Evolutionary conservation across 352 stramenopile species (phyloP).

Genomic region (Pythium aquatile): DNA sequence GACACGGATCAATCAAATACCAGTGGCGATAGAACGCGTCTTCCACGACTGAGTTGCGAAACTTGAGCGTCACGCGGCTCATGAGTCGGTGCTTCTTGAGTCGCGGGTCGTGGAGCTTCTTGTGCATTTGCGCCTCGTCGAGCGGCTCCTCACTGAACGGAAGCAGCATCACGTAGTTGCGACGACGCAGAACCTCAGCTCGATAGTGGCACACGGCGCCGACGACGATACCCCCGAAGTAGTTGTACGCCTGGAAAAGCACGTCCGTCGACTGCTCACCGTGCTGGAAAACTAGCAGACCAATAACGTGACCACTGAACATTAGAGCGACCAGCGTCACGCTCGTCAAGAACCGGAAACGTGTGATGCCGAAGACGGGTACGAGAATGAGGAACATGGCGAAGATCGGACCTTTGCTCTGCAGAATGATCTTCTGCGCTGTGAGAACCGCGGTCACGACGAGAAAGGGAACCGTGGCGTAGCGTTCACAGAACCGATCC

Average conservation of each 20-base stretch:
- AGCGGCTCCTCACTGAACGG: slow-evolving; percentile 35
- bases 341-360: slow-evolving; percentile 41
- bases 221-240: slow-evolving; percentile 38
- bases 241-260: slow-evolving; percentile 44
- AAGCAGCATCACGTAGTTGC: slow-evolving; percentile 42
- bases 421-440: slow-evolving; percentile 35
- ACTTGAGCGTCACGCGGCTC: slow-evolving; percentile 34
- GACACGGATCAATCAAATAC: slow-evolving; percentile 44
- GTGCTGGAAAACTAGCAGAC: slow-evolving; percentile 26
- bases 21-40: slow-evolving; percentile 43
- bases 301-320: slow-evolving; percentile 30
- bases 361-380: slow-evolving; percentile 44
- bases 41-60: slow-evolving; percentile 38
- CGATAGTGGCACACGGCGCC: slow-evolving; percentile 41
- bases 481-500: slow-evolving; percentile 32
- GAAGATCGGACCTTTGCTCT: slow-evolving; percentile 33
- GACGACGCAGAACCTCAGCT: slow-evolving; percentile 34
- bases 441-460: slow-evolving; percentile 30
- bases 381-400: slow-evolving; percentile 41
- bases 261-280: slow-evolving; percentile 35
- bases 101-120: slow-evolving; percentile 33
- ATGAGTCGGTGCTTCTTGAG: slow-evolving; percentile 39
- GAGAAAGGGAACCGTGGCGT: slow-evolving; percentile 36
- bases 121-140: slow-evolving; percentile 19
- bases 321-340: slow-evolving; percentile 28